These are phyloP conservation scores for Agrocybe chaxingu DNA, from an alignment of 768 basidiomycete genomes.

Conservation along the genomic window DNA sequence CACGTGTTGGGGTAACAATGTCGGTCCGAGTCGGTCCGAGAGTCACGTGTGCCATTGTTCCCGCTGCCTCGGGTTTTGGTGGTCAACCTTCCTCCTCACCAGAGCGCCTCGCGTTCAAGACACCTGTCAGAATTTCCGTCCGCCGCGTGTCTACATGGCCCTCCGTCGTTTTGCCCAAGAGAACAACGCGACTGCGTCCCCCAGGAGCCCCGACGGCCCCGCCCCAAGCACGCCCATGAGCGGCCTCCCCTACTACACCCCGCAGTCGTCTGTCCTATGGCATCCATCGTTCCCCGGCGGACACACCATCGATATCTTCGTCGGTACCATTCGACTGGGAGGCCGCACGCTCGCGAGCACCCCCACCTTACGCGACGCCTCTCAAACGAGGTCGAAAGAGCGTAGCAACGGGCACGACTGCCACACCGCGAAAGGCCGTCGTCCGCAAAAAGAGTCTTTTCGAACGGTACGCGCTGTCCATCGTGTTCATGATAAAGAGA, in stretches of 20 bases:
- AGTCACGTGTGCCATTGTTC: constrained; percentile 24
- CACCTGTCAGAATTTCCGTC: too few species aligned
- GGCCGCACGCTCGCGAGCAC: constrained; percentile 65
- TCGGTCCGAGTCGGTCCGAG: not conserved
- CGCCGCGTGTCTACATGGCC: constrained; percentile 33
- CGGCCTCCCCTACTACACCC: constrained; percentile 32
- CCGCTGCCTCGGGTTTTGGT: not conserved
- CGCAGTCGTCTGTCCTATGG: constrained; percentile 49
- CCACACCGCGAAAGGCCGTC: constrained; percentile 47
- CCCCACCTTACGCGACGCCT: constrained; percentile 73
- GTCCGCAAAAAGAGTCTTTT: constrained; percentile 62
- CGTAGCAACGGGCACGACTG: constrained; percentile 26
- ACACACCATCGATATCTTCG: constrained; percentile 72
- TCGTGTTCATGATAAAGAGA: not conserved
- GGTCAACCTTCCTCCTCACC: too few species aligned
- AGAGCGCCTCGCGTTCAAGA: too few species aligned
- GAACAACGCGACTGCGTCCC: constrained; percentile 41
- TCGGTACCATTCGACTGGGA: constrained; percentile 86
- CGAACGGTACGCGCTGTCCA: constrained; percentile 47
- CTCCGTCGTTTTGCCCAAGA: constrained; percentile 58
- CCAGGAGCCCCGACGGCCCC: constrained; percentile 26
- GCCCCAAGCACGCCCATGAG: constrained; percentile 29
- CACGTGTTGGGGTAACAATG: constrained; percentile 27
- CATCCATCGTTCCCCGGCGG: constrained; percentile 55
- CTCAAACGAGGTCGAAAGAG: constrained; percentile 42